Conservation (phyloP, 192 early-diverging fungal genomes). For the Coemansia sp. region DNA sequence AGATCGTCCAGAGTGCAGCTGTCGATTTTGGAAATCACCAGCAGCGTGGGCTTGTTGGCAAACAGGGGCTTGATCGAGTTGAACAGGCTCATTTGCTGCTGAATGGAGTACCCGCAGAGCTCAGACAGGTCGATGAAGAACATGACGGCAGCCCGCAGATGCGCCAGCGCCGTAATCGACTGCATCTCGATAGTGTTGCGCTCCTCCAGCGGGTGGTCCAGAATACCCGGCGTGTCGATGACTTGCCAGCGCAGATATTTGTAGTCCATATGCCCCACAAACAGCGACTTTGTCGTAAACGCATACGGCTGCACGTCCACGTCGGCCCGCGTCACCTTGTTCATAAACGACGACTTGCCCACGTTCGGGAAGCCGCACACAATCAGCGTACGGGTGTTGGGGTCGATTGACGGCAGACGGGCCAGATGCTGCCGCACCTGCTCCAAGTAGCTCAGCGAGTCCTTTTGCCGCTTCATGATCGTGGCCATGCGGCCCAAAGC, state of each 20-base stretch:
- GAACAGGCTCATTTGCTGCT: slow-evolving; percentile 86
- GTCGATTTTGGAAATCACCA: slow-evolving; percentile 98
- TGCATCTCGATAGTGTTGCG: slow-evolving; percentile 99
- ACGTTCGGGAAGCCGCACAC: slow-evolving; percentile 99
- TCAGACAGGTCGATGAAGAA: slow-evolving; percentile 99
- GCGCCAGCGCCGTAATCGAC: slow-evolving; percentile 98
- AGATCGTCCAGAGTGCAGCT: slow-evolving; percentile 77
- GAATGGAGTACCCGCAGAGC: slow-evolving; percentile 96
- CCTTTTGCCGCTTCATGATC: slow-evolving; percentile 98
- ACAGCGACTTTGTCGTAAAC: slow-evolving; percentile 99
- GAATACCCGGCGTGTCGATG: slow-evolving; percentile 99
- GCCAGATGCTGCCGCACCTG: slow-evolving; percentile 99
- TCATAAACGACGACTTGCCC: slow-evolving; percentile 97
- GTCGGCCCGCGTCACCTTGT: slow-evolving; percentile 98
- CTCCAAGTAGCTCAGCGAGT: slow-evolving; percentile 93
- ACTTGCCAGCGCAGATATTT: slow-evolving; percentile 99
- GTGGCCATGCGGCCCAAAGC: slow-evolving; percentile 99
- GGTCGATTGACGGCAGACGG: slow-evolving; percentile 97
- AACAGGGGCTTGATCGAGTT: slow-evolving; percentile 97
- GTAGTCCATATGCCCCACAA: slow-evolving; percentile 99
- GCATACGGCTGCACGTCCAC: slow-evolving; percentile 99
- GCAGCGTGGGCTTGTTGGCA: slow-evolving; percentile 93
- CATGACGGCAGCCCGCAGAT: slow-evolving; percentile 91
- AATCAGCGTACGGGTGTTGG: slow-evolving; percentile 97
- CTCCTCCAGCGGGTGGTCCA: slow-evolving; percentile 98